These are phyloP conservation scores for Cicer chorassanicum DNA, from an alignment of 306 rosid species.

Conservation along the genomic window DNA sequence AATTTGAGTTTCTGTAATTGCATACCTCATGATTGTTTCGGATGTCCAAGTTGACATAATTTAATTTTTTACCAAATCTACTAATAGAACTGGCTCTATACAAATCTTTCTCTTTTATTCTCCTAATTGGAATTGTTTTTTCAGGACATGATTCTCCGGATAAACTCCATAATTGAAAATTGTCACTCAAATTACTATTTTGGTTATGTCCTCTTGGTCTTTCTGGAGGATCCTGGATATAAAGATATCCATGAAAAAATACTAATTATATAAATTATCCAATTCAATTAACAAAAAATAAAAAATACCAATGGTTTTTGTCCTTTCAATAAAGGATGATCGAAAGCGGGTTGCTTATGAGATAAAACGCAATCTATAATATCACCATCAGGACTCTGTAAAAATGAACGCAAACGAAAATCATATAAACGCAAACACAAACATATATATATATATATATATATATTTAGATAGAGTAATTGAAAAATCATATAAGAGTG, in stretches of 20 bases:
- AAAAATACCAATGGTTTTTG: slow-evolving; percentile 71
- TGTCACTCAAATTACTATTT: slow-evolving; percentile 44
- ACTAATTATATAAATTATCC: not conserved
- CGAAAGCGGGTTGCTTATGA: slow-evolving; percentile 87
- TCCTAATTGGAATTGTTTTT: slow-evolving; percentile 80
- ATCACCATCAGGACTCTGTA: slow-evolving; percentile 89
- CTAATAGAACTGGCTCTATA: slow-evolving; percentile 68
- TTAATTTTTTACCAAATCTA: slow-evolving; percentile 76
- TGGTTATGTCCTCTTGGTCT: slow-evolving; percentile 56
- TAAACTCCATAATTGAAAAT: slow-evolving; percentile 66
- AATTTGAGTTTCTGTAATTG: not conserved
- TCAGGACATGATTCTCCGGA: slow-evolving; percentile 75
- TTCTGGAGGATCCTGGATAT: slow-evolving; percentile 69
- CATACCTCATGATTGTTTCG: slow-evolving; percentile 72
- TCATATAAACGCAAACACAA: not conserved
- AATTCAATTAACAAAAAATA: not conserved
- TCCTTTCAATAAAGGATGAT: slow-evolving; percentile 72
- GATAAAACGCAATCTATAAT: slow-evolving; percentile 78
- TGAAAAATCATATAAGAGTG: too few relatives aligned
- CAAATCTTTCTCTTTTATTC: slow-evolving; percentile 71
- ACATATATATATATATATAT: too few relatives aligned
- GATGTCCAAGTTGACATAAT: slow-evolving; percentile 63
- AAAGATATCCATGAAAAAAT: not conserved
- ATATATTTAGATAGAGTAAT: too few relatives aligned
- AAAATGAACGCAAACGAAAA: not conserved